Conservation (phyloP, 345 rosid genomes). For the Pugionium cornutum region DNA sequence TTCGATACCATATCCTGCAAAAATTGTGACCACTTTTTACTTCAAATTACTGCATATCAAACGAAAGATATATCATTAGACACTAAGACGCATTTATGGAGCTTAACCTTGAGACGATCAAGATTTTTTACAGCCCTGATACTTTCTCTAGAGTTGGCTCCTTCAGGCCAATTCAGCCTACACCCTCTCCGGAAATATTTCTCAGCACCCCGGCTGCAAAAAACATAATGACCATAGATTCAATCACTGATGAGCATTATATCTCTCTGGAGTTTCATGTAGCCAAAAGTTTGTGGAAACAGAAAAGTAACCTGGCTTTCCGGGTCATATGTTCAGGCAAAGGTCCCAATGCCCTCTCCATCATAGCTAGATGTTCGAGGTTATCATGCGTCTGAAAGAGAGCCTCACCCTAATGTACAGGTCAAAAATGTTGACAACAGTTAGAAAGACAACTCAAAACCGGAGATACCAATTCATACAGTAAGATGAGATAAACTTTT, state of each 20-base stretch:
- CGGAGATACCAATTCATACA: not conserved
- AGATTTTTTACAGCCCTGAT: constrained; percentile 83
- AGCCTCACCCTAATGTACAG: constrained; percentile 63
- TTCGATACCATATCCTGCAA: constrained; percentile 62
- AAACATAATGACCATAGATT: constrained; percentile 9
- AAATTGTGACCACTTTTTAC: constrained; percentile 6
- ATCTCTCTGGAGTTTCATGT: not conserved
- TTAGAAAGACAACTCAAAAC: constrained; percentile 15
- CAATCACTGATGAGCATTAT: constrained; percentile 12
- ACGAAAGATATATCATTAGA: not conserved
- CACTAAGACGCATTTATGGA: not conserved
- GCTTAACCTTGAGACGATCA: constrained; percentile 54
- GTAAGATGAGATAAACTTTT: constrained; percentile 25
- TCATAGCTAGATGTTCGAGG: constrained; percentile 85
- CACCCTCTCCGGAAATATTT: constrained; percentile 67
- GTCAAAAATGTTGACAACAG: constrained; percentile 4
- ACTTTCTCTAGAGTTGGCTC: constrained; percentile 78
- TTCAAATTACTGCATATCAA: constrained; percentile 23
- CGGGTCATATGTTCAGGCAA: constrained; percentile 64
- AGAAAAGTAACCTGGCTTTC: constrained; percentile 48
- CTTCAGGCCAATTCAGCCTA: constrained; percentile 85
- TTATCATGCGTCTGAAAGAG: constrained; percentile 83
- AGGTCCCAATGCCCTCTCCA: constrained; percentile 75
- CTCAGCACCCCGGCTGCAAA: constrained; percentile 62
- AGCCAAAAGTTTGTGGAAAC: not conserved